A percentile compares a stretch with the other conserved stretches of the same genome.
phyloP scores from a whole-genome alignment of 129 eudicot genomes.

The Tanacetum coccineum region DNA sequence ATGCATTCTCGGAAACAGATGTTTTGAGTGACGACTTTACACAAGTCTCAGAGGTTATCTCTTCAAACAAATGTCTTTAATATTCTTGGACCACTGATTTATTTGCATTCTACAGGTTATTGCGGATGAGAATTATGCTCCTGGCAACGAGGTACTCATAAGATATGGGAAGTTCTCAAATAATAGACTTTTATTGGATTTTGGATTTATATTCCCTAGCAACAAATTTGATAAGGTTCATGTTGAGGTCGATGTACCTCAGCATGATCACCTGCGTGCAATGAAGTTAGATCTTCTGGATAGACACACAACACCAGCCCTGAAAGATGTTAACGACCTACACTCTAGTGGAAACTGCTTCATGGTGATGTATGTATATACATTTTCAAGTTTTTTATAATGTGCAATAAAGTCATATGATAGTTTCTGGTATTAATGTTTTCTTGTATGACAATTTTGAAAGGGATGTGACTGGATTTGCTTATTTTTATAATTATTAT shows the following conservation, averaged over 20 bases:
- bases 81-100: not conserved
- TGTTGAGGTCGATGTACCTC: conserved; percentile 52
- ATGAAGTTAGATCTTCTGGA: conserved; percentile 66
- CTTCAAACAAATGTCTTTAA: not conserved
- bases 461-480: conserved; percentile 3
- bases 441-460: conserved; percentile 2
- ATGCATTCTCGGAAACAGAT: conserved; percentile 61
- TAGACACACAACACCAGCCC: conserved; percentile 37
- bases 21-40: conserved; percentile 50
- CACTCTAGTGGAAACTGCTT: conserved; percentile 43
- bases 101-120: conserved; percentile 46
- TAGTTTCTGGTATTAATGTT: not conserved
- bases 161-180: conserved; percentile 85
- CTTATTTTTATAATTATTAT: conserved; percentile 10
- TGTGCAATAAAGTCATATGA: not conserved
- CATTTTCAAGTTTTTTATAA: conserved; percentile 7
- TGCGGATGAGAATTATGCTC: conserved; percentile 70
- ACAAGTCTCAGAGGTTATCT: conserved; percentile 60
- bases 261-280: conserved; percentile 44
- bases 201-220: conserved; percentile 68
- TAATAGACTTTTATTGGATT: conserved; percentile 67
- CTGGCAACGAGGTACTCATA: conserved; percentile 81
- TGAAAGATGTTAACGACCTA: conserved; percentile 47
- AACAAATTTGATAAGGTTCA: conserved; percentile 70
- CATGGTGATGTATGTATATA: conserved; percentile 54